Percentiles rank a stretch among this genome's conserved stretches.
Evolutionary conservation across 1,139 yeast species (phyloP).

Genomic region (Saccharomyces hybrid): DNA sequence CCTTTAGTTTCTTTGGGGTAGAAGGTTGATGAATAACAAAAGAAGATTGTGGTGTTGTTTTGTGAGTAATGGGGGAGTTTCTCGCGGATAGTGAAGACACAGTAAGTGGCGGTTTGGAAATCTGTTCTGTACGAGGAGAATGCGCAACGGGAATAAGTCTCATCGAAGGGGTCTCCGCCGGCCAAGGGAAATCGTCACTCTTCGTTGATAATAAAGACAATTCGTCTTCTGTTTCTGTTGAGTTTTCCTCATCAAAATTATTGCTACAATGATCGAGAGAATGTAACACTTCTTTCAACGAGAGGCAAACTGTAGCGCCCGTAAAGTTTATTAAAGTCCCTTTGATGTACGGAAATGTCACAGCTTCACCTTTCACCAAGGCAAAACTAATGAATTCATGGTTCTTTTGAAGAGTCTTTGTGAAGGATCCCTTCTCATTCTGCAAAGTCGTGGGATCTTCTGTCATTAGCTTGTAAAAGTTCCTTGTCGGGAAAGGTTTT

Average conservation of each 20-base stretch:
- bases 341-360: slow-evolving; percentile 47
- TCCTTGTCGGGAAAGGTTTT: slow-evolving; percentile 8
- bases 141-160: slow-evolving; percentile 1
- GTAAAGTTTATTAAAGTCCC: slow-evolving; percentile 53
- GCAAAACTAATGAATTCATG: slow-evolving; percentile 44
- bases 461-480: slow-evolving; percentile 13
- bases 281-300: slow-evolving; percentile 4
- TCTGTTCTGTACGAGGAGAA: slow-evolving; percentile 2
- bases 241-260: slow-evolving; percentile 23
- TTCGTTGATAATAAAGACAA: slow-evolving; percentile 19
- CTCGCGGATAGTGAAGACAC: neutral
- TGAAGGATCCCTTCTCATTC: neutral
- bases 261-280: slow-evolving; percentile 15
- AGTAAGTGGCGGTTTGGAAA: neutral
- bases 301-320: slow-evolving; percentile 17
- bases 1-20: neutral
- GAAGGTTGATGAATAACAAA: neutral
- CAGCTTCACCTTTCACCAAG: slow-evolving; percentile 47
- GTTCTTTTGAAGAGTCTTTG: slow-evolving; percentile 18
- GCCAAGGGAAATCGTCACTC: slow-evolving; percentile 17
- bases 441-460: slow-evolving; percentile 1
- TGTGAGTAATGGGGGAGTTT: neutral
- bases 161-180: slow-evolving; percentile 2
- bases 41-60: neutral
- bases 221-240: slow-evolving; percentile 34